phyloP scores from a whole-genome alignment of 2,329 filamentous ascomycete species.

The Aspergillus tanneri region DNA sequence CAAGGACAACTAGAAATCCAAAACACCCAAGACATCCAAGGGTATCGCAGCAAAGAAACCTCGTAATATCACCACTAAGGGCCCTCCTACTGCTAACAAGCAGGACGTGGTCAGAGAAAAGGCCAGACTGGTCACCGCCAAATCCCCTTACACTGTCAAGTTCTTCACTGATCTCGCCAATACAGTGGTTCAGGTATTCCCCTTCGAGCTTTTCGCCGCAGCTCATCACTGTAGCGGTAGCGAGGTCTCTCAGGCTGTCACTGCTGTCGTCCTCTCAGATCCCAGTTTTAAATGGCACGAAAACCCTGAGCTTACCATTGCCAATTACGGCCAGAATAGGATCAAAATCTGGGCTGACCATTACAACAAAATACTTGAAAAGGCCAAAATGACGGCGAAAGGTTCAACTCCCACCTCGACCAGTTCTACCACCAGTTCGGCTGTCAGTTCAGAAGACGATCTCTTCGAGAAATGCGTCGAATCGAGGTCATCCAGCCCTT shows the following conservation, averaged over 20 bases:
- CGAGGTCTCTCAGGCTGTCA: slow-evolving; percentile 23
- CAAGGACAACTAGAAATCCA: no score
- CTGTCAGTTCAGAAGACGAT: no score
- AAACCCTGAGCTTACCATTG: not conserved
- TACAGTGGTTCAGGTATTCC: slow-evolving; percentile 24
- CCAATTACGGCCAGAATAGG: slow-evolving; percentile 11
- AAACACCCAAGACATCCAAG: not conserved
- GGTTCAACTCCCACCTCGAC: not conserved
- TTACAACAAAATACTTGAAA: not conserved
- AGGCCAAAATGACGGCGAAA: no score
- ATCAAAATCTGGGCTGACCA: slow-evolving; percentile 10
- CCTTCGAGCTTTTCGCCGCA: slow-evolving; percentile 24
- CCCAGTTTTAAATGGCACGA: slow-evolving; percentile 7
- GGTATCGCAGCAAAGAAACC: not conserved
- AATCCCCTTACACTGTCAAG: slow-evolving; percentile 13
- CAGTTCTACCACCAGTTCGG: not conserved
- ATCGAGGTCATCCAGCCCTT: no score
- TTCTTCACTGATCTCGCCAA: slow-evolving; percentile 29
- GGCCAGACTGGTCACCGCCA: not conserved
- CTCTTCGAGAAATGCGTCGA: no score
- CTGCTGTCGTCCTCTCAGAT: slow-evolving; percentile 21
- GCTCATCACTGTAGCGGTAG: slow-evolving; percentile 19
- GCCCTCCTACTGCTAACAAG: not conserved
- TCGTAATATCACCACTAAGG: not conserved
- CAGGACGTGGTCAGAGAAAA: no score